Evolutionary conservation across 2,329 filamentous ascomycete genomes (phyloP), one percentile per base, ranked within the genome.

Genomic region (Drechslerella coelobrocha): DNA sequence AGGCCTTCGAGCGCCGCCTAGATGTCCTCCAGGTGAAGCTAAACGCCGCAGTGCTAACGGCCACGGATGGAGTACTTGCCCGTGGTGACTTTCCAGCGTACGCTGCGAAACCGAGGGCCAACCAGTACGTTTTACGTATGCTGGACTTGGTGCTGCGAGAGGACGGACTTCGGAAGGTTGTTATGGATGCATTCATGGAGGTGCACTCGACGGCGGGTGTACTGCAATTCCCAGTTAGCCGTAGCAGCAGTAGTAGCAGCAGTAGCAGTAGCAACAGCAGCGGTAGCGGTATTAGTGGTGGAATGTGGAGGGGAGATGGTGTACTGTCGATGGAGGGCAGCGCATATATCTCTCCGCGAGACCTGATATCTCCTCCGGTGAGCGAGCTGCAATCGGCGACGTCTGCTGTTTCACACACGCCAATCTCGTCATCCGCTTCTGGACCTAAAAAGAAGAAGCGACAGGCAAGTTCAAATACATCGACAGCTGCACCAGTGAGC

Each of bases 171-270:
- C 47, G 66, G 10, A 62, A 55, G 41, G 21, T 53, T 2, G 59
- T 71, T 24, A 17, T 63, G 2, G 59, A 71, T 53, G 53, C 66
- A 8, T 71, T 71, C 39, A 26, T 63, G 10, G 66, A 71, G 23
- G 7, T 55, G 6, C n/a, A n/a, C n/a, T n/a, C n/a, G 31, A 34
- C 37, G 34, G 14, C 55, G 62, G 21, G 8, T 50, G 5, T 12
- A 34, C 37, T 17, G 14, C 41, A 26, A 26, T 34, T 43, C 59
- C 65, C 8, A 24, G 62, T 54, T 57, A 56, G n/a, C 45, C 37
- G 34, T 60, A 31, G 12, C 29, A 6, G 29, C 6, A 31, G 29
- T 31, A 6, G 6, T 31, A 31, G 29, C 6, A 31, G 29, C 29
- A 31, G n/a, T n/a, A n/a, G n/a, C 12, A 12, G 6, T 31, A 31